Conservation (phyloP, 306 rosid species). For the Cicer pinnatifidum region DNA sequence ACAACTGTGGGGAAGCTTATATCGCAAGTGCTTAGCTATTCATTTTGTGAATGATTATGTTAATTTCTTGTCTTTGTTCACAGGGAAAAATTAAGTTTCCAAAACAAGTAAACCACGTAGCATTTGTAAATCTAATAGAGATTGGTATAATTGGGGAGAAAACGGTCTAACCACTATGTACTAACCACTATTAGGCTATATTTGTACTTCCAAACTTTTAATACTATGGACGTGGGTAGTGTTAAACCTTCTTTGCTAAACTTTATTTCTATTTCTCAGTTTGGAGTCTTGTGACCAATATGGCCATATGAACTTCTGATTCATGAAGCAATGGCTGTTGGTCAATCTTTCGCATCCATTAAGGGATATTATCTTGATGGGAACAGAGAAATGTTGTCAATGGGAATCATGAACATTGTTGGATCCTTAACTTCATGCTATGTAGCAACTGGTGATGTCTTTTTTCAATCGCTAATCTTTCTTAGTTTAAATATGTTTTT, state of each 20-base stretch:
- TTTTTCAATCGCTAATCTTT: neutral
- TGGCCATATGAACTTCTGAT: slow-evolving; percentile 28
- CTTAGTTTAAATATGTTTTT: no score
- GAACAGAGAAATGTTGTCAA: slow-evolving; percentile 81
- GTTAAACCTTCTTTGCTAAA: no score
- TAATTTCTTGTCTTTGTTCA: slow-evolving; percentile 33
- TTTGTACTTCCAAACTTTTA: no score
- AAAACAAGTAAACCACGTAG: slow-evolving; percentile 1
- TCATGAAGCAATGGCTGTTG: slow-evolving; percentile 74
- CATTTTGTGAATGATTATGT: slow-evolving; percentile 76
- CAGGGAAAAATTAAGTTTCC: neutral
- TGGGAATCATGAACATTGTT: slow-evolving; percentile 82
- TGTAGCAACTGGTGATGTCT: slow-evolving; percentile 38
- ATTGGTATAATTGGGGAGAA: slow-evolving; percentile 19
- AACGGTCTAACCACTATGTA: neutral
- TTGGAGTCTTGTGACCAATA: neutral
- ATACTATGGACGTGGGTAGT: no score
- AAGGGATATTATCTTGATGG: slow-evolving; percentile 85
- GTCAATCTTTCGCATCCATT: slow-evolving; percentile 79
- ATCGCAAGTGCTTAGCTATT: slow-evolving; percentile 75
- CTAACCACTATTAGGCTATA: no score
- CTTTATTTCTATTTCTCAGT: neutral
- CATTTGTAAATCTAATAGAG: slow-evolving; percentile 4
- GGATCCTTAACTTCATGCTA: slow-evolving; percentile 58
- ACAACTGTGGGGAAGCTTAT: slow-evolving; percentile 90